Evolutionary conservation across 495 filamentous ascomycete species (phyloP).

Genomic region (Aspergillus hancockii): DNA sequence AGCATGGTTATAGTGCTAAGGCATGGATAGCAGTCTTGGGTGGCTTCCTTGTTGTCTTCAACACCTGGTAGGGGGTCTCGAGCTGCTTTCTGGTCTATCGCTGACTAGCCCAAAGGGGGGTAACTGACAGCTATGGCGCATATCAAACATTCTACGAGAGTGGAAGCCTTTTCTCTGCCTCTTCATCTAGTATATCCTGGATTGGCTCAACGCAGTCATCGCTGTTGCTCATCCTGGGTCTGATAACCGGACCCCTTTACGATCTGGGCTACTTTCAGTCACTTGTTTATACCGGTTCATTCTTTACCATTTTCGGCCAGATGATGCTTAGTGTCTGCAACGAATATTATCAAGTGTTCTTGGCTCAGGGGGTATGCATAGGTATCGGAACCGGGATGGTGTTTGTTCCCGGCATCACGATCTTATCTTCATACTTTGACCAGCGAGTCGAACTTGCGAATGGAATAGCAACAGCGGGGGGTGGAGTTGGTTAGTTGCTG

Average conservation of each 20-base stretch:
- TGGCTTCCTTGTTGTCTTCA: too few species aligned
- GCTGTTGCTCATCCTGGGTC: constrained; percentile 54
- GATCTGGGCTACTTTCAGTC: constrained; percentile 57
- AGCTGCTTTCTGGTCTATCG: neutral
- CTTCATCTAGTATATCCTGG: constrained; percentile 50
- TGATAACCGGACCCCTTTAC: constrained; percentile 57
- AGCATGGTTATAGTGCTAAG: too few species aligned
- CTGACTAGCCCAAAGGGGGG: constrained; percentile 13
- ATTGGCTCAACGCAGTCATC: constrained; percentile 55
- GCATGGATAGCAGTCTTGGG: too few species aligned
- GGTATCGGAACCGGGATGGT: constrained; percentile 38
- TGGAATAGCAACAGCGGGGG: constrained; percentile 38
- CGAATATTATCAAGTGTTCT: constrained; percentile 35
- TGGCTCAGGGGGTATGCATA: constrained; percentile 37
- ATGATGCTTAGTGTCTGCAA: constrained; percentile 44
- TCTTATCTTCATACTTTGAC: constrained; percentile 40
- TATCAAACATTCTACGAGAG: constrained; percentile 32
- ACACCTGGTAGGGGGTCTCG: constrained; percentile 20
- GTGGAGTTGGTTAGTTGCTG: neutral
- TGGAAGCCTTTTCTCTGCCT: constrained; percentile 20
- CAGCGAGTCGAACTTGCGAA: constrained; percentile 34
- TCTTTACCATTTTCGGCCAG: constrained; percentile 38
- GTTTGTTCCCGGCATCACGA: constrained; percentile 36
- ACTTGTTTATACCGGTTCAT: constrained; percentile 38
- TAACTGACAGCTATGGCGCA: constrained; percentile 37